Base-by-base conservation (phyloP, 441 rosid species). In the Melianthus villosus region DNA sequence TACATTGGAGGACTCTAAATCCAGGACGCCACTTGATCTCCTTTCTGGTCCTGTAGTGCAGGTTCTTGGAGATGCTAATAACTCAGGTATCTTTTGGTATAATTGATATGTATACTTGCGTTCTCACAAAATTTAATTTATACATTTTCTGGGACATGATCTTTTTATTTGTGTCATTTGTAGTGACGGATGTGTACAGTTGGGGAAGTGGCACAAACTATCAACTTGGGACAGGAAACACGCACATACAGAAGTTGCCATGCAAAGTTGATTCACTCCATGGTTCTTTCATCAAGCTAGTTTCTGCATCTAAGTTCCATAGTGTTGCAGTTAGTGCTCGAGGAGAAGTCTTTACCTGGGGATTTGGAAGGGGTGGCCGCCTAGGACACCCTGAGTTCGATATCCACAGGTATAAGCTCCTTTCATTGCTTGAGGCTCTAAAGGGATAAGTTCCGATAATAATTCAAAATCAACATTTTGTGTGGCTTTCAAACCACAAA, bases 351-450 rank as follows among this genome's bases (percentile, higher is more conserved):
- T 91, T 71, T 60, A 81, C 96, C 0, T 91, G 98, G 98, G 98
- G 96, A 8, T 91, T 82, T 62, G 98, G 98, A 50, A 84, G 98
- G 53, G 96, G 98, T 12, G 96, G 98, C 14, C 89, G 98, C 48
- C 98, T 91, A 70, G 98, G 98, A 52, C 98, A 91, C 60, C 96
- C 98, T 47, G 98, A 91, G 57, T 91, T 91, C 64, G 94, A 91
- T 62, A 89, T 89, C 56, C 98, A 89, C 67, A 89, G 98, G 98
- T 84, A 60, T 22, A 22, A n/a, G n/a, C n/a, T n/a, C n/a, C n/a
- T n/a, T n/a, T n/a, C n/a, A n/a, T n/a, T n/a, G n/a, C n/a, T n/a
- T n/a, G n/a, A n/a, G n/a, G n/a, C n/a, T n/a, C n/a, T n/a, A n/a
- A n/a, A n/a, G n/a, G n/a, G n/a, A n/a, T n/a, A n/a, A n/a, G n/a